Evolutionary conservation across 1,139 yeast genomes (phyloP).

Genomic region (Saccharomyces hybrid): DNA sequence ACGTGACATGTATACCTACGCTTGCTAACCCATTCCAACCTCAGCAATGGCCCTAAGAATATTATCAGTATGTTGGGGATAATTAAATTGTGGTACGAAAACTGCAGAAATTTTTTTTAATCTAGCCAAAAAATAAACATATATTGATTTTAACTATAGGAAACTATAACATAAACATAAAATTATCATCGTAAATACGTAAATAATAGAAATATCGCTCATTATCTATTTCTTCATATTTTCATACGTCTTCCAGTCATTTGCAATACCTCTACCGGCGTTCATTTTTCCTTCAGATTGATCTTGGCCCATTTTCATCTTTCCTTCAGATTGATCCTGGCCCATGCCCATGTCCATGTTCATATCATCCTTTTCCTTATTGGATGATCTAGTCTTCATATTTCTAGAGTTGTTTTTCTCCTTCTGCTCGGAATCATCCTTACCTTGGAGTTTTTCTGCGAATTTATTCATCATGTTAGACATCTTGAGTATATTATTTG

Average conservation of each 20-base stretch:
- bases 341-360: not conserved
- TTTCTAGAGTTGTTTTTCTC: conserved; percentile 2
- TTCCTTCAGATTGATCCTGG: conserved; percentile 4
- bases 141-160: too few species aligned
- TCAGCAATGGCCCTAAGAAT: too few species aligned
- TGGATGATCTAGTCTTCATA: not conserved
- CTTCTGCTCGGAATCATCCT: conserved; percentile 12
- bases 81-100: too few species aligned
- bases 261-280: conserved; percentile 10
- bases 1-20: too few species aligned
- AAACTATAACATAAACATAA: not conserved
- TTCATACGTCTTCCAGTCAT: conserved; percentile 9
- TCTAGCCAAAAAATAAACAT: too few species aligned
- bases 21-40: too few species aligned
- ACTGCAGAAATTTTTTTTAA: too few species aligned
- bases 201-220: not conserved
- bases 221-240: not conserved
- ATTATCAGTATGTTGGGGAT: too few species aligned
- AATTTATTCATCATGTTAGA: conserved; percentile 25
- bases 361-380: not conserved
- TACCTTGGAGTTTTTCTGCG: conserved; percentile 21
- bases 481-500: conserved; percentile 9
- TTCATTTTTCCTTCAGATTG: conserved; percentile 5
- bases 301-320: not conserved
- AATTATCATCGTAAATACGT: not conserved